Percentiles rank a stretch among this genome's conserved stretches.
Evolutionary conservation across 352 stramenopile genomes (phyloP).

Genomic region (Thalassiosira hispida): DNA sequence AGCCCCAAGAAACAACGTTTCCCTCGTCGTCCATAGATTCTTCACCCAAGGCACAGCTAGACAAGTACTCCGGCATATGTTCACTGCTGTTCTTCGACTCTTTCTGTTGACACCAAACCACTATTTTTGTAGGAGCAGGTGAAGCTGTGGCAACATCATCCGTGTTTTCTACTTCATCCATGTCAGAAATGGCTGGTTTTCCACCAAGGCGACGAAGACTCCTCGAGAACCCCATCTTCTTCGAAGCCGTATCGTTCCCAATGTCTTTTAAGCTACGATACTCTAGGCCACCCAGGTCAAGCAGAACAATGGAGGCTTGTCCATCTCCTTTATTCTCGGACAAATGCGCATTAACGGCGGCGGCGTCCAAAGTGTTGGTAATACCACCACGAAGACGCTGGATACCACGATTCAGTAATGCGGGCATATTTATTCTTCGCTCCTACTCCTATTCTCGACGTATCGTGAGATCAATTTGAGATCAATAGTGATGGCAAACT

Average conservation of each 20-base stretch:
- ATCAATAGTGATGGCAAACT: too few species aligned
- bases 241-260: not conserved
- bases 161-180: slow-evolving; percentile 1
- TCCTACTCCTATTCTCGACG: too few species aligned
- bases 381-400: too few species aligned
- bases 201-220: not conserved
- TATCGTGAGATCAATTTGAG: too few species aligned
- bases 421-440: too few species aligned
- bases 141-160: not conserved
- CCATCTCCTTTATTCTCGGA: not conserved
- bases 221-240: slow-evolving; percentile 10
- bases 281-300: slow-evolving; percentile 24
- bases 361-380: too few species aligned
- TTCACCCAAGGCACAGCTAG: slow-evolving; percentile 23
- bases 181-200: not conserved
- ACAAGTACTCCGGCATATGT: not conserved
- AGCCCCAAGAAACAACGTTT: slow-evolving; percentile 16
- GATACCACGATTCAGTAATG: too few species aligned
- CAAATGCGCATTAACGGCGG: not conserved
- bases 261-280: slow-evolving; percentile 9
- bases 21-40: slow-evolving; percentile 19
- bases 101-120: slow-evolving; percentile 25
- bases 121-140: slow-evolving; percentile 11
- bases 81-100: not conserved
- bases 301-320: slow-evolving; percentile 25